Conservation (phyloP, 192 early-diverging fungal species). For the Gaertneriomyces sp. region DNA sequence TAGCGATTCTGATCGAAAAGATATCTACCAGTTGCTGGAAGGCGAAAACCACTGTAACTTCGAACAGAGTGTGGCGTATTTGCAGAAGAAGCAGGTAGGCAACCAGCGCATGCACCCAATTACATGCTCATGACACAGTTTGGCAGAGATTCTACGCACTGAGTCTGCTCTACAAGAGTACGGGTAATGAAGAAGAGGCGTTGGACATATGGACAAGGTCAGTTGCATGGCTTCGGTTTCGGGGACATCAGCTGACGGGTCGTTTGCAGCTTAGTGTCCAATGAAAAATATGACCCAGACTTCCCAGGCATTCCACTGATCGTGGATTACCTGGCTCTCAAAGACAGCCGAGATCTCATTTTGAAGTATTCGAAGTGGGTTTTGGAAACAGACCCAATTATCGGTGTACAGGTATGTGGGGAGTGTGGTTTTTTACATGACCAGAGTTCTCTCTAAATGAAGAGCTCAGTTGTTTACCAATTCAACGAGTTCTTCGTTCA, state of each 20-base stretch:
- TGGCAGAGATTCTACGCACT: constrained; percentile 58
- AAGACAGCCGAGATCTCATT: constrained; percentile 25
- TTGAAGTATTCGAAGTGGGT: constrained; percentile 30
- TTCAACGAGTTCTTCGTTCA: constrained; percentile 12
- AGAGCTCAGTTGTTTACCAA: constrained; percentile 8
- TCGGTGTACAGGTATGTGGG: constrained; percentile 34
- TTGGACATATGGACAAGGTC: constrained; percentile 69
- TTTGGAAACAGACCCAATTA: constrained; percentile 23
- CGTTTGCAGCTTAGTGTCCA: constrained; percentile 43
- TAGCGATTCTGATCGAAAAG: constrained; percentile 17
- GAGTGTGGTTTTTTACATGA: not conserved
- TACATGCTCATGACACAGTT: not conserved
- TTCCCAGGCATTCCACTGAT: constrained; percentile 33
- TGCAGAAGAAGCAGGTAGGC: constrained; percentile 46
- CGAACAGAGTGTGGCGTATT: constrained; percentile 42
- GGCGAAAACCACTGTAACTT: constrained; percentile 48
- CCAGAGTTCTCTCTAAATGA: not conserved
- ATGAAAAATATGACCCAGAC: constrained; percentile 51
- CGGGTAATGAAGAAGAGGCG: constrained; percentile 39
- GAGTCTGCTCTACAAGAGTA: constrained; percentile 55
- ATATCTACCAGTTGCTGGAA: constrained; percentile 27
- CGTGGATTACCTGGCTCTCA: constrained; percentile 16
- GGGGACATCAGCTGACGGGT: not conserved
- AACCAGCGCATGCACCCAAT: constrained; percentile 1
- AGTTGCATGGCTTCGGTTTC: not conserved